A percentile compares a stretch with the other conserved stretches of the same genome.
Conservation (phyloP, 2,329 filamentous ascomycete genomes). For the Decorospora gaudefroyi region DNA sequence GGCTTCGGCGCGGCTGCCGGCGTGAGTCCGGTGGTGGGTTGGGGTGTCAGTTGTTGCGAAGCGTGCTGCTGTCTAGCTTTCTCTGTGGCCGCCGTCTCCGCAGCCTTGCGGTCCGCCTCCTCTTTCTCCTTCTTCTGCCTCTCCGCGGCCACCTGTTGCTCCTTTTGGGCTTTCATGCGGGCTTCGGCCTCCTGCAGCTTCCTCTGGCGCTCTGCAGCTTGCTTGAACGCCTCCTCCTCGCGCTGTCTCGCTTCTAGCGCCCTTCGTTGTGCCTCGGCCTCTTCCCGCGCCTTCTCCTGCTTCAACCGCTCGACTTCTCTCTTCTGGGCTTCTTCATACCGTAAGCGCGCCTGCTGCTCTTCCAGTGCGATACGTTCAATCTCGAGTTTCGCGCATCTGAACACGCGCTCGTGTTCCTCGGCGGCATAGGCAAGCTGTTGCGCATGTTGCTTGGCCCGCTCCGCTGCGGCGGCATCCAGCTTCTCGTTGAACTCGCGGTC, state of each 20-base stretch:
- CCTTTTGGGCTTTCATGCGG: slow-evolving; percentile 37
- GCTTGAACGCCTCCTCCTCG: slow-evolving; percentile 38
- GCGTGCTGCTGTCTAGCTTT: slow-evolving; percentile 30
- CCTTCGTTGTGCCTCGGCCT: slow-evolving; percentile 43
- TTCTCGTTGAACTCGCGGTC: slow-evolving; percentile 58
- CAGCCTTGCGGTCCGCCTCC: slow-evolving; percentile 37
- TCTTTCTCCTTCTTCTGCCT: slow-evolving; percentile 37
- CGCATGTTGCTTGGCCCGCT: slow-evolving; percentile 66
- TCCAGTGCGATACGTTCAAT: slow-evolving; percentile 56
- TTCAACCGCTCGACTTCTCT: slow-evolving; percentile 50
- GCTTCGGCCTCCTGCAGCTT: slow-evolving; percentile 40
- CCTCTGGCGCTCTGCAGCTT: slow-evolving; percentile 35
- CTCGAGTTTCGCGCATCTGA: slow-evolving; percentile 59
- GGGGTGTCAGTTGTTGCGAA: slow-evolving; percentile 15
- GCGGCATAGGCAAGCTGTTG: slow-evolving; percentile 69
- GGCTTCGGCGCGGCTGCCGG: slow-evolving; percentile 9
- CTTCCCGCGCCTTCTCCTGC: slow-evolving; percentile 51
- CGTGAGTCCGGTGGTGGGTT: slow-evolving; percentile 10
- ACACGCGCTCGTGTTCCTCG: slow-evolving; percentile 68
- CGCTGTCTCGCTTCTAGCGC: slow-evolving; percentile 43
- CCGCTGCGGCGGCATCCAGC: slow-evolving; percentile 65
- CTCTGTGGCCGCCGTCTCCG: slow-evolving; percentile 33
- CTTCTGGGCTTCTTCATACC: slow-evolving; percentile 44
- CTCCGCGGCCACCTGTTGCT: slow-evolving; percentile 36
- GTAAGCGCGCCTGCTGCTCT: slow-evolving; percentile 43